Evolutionary conservation across 139 green algal species (phyloP), one percentile per base, ranked within the genome.

Genomic region (Nannochloris sp.): DNA sequence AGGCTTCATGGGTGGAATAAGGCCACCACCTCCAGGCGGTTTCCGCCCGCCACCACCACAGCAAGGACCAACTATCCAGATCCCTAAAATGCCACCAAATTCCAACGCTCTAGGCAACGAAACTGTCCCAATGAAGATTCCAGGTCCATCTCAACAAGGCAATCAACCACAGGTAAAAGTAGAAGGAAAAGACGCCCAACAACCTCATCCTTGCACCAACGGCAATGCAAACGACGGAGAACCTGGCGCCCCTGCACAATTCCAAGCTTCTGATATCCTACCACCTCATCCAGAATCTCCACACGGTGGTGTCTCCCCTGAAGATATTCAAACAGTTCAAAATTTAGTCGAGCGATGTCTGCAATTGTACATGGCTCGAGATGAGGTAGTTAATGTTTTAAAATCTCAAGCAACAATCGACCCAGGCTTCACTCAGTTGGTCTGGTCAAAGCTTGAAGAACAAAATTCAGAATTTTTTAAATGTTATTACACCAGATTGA

Each of bases 381-480:
- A 48, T 23, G 85, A 96, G 61, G 88, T 95, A 36, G 76, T 95
- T 27, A 62, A 39, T n/a, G 84, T 86, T 12, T 72, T 95, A 55
- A 73, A 89, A 59, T 29, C 68, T 44, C 74, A 89, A 69, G 87
- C 81, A 15, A 81, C 82, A 38, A 82, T 96, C 6, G 87, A 94
- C 67, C 88, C 91, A 2, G 68, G 65, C 3, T 97, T 97, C 78
- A 97, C 90, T 19, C 64, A 79, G 57, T 79, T 95, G 53, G 89
- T 96, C 23, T 96, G 86, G 90, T 78, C 87, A 65, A 96, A 96
- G 74, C 85, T 97, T 36, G 91, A 97, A 74, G 88, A 95, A 72
- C 84, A 96, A 64, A 97, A 97, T 64, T 75, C 83, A 19, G 66
- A 70, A 25, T 55, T 65, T 25, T 71, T 62, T n/a, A 35, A 35